Evolutionary conservation across 2,329 filamentous ascomycete species (phyloP).

Genomic region (Fusarium sp.): DNA sequence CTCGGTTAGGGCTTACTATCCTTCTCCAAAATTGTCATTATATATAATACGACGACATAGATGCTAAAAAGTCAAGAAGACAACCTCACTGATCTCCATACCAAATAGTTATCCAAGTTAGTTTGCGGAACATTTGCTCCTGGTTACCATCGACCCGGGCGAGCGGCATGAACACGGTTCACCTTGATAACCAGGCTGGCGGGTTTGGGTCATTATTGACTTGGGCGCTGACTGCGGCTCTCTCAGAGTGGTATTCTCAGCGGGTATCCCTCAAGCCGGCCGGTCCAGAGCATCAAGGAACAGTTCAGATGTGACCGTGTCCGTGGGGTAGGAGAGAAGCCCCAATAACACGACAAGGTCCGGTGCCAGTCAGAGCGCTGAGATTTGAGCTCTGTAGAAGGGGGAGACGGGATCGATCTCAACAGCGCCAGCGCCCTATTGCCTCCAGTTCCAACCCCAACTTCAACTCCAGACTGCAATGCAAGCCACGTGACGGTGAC

Average conservation of each 20-base stretch:
- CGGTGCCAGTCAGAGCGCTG: not conserved
- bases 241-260: not conserved
- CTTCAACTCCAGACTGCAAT: not conserved
- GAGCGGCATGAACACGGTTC: constrained; percentile 1
- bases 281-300: not conserved
- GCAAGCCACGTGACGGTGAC: constrained; percentile 18
- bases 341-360: not conserved
- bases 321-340: not conserved
- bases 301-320: not conserved
- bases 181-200: not conserved
- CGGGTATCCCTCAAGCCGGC: constrained; percentile 2
- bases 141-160: not conserved
- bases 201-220: not conserved
- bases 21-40: not conserved
- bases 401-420: not conserved
- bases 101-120: not conserved
- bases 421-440: not conserved
- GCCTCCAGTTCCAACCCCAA: not conserved
- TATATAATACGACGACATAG: not conserved
- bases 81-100: not conserved
- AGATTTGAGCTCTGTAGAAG: not conserved
- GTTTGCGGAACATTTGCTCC: not conserved
- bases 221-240: constrained; percentile 1
- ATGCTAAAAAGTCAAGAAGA: not conserved
- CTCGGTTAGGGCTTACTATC: not conserved